These are phyloP conservation scores for Stromatinia cepivora DNA, from an alignment of 2,329 filamentous ascomycete species.

Conservation along the genomic window DNA sequence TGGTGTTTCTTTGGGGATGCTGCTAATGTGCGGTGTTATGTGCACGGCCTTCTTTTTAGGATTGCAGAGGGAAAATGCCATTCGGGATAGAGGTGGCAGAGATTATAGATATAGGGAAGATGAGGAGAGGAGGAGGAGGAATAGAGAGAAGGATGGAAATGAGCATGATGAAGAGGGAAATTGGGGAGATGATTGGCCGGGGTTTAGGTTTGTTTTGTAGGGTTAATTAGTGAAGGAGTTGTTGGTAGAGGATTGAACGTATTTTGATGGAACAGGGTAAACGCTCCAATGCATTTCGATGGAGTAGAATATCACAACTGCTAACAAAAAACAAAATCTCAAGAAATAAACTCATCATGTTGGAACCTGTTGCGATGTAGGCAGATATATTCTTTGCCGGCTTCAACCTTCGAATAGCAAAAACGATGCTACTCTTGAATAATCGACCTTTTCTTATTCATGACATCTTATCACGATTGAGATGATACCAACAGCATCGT, in stretches of 20 bases:
- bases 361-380: too few relatives aligned
- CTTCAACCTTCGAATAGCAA: too few relatives aligned
- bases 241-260: too few relatives aligned
- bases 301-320: background rate
- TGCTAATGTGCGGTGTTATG: slow-evolving; percentile 2
- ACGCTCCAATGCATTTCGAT: background rate
- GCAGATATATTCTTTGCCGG: too few relatives aligned
- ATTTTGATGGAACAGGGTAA: background rate
- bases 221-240: too few relatives aligned
- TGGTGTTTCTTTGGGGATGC: background rate
- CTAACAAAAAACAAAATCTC: background rate
- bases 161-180: background rate
- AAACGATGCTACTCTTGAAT: too few relatives aligned
- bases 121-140: background rate
- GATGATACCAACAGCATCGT: too few relatives aligned
- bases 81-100: background rate
- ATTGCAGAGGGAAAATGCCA: slow-evolving; percentile 16
- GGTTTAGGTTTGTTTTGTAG: slow-evolving; percentile 17
- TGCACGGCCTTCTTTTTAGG: slow-evolving; percentile 17
- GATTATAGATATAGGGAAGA: background rate
- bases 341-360: background rate
- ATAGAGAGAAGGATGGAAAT: background rate
- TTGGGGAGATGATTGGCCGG: slow-evolving; percentile 21
- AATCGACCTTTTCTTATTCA: too few relatives aligned
- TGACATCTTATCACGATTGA: too few relatives aligned